phyloP scores from a whole-genome alignment of 164 flowering plant genomes.

The Akebia trifoliata region DNA sequence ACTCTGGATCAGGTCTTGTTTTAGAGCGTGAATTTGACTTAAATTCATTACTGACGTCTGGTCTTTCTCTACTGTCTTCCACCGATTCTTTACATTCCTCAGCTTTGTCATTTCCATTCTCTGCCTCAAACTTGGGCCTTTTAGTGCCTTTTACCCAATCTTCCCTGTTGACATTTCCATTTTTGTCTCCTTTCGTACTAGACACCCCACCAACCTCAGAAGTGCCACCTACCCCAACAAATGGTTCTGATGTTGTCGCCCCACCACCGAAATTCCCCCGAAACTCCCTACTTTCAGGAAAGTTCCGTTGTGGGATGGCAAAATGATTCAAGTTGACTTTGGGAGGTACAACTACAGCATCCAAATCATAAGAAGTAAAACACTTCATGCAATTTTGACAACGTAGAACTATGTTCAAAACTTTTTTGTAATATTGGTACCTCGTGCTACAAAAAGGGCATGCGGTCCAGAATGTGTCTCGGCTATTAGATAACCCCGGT shows the following conservation, averaged over 20 bases:
- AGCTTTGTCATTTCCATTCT: slow-evolving; percentile 12
- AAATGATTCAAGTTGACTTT: slow-evolving; percentile 12
- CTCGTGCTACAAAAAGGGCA: slow-evolving; percentile 30
- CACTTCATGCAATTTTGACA: slow-evolving; percentile 29
- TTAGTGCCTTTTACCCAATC: too few species aligned
- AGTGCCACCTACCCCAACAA: slow-evolving; percentile 3
- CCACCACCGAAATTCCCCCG: slow-evolving; percentile 15
- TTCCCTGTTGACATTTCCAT: slow-evolving; percentile 2
- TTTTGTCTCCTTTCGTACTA: slow-evolving; percentile 2
- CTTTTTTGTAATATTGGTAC: slow-evolving; percentile 26
- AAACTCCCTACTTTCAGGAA: slow-evolving; percentile 7
- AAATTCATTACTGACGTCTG: too few species aligned
- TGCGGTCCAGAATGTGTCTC: slow-evolving; percentile 31
- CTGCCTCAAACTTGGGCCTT: too few species aligned
- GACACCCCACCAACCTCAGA: slow-evolving; percentile 9
- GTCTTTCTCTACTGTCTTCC: background rate
- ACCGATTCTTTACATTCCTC: slow-evolving; percentile 1
- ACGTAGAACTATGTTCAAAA: slow-evolving; percentile 20
- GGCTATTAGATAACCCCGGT: slow-evolving; percentile 7
- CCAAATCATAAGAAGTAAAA: slow-evolving; percentile 29
- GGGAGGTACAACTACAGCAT: slow-evolving; percentile 13
- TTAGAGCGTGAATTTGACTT: slow-evolving; percentile 8
- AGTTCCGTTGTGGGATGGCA: too few species aligned
- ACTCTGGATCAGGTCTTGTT: slow-evolving; percentile 6
- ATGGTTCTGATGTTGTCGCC: slow-evolving; percentile 6